Evolutionary conservation across 140 eudicot genomes (phyloP), one percentile per base, ranked within the genome.

Genomic region (Eryngium alpinum): DNA sequence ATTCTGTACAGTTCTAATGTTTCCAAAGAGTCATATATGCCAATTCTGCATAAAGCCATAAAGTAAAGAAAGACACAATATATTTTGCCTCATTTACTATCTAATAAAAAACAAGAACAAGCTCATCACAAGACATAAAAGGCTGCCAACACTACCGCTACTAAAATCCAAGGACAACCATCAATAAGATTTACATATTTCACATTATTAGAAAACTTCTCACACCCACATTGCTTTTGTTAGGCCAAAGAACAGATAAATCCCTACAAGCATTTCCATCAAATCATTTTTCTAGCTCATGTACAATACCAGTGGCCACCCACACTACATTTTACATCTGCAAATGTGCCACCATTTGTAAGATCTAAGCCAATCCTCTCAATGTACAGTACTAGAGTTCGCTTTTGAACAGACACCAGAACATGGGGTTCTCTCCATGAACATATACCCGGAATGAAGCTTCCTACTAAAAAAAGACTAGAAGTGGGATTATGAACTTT

Each of bases 301-400:
- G 83, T 80, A 80, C 83, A 49, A 63, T 44, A 65, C 76, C 49
- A 80, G 49, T 66, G 74, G 22, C 31, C 27, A 80, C 53, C 44
- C 31, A 46, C 50, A 67, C 25, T 57, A 63, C 18, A 63, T 21
- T 67, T 80, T 49, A n/a, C n/a, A 24, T 27, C 49, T 66, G 77
- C 72, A 63, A 66, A 63, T 59, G 19, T 62, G 17, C 74, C 43
- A 62, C 53, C 14, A 38, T 34, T 17, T 49, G 9, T 25, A 9
- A 62, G 46, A 14, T 11, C 27, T 32, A 75, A 75, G n/a, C 50
- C 79, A 9, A 28, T 18, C 44, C 75, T 63, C 32, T 32, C 34
- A 29, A 63, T 79, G 72, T 43, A 28, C 63, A 63, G 74, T 79
- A 63, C 21, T 38, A n/a, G 16, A 38, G 57, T 66, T 79, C 59